These are phyloP conservation scores for Cyberlindnera suaveolens DNA, from an alignment of 805 yeast species.

Conservation along the genomic window DNA sequence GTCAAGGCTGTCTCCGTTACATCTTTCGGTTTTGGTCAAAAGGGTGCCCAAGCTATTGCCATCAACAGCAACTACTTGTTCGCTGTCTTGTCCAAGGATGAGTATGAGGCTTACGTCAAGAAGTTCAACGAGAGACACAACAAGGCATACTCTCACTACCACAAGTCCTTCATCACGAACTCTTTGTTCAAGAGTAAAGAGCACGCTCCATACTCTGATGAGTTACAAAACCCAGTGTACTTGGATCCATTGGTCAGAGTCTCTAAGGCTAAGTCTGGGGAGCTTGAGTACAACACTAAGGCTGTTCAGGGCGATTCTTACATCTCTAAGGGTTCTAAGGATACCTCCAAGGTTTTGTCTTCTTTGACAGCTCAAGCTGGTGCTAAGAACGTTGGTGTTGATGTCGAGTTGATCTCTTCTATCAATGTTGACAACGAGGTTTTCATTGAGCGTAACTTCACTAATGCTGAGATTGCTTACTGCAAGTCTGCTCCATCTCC, in stretches of 20 bases:
- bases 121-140: constrained; percentile 80
- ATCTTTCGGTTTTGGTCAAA: constrained; percentile 98
- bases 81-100: constrained; percentile 67
- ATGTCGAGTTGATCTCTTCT: constrained; percentile 82
- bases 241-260: constrained; percentile 86
- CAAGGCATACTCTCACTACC: constrained; percentile 90
- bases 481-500: constrained; percentile 70
- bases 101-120: constrained; percentile 63
- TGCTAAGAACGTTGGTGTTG: constrained; percentile 83
- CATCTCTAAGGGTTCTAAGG: constrained; percentile 41
- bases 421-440: constrained; percentile 86
- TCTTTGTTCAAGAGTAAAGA: constrained; percentile 90
- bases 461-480: constrained; percentile 71
- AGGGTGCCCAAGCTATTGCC: constrained; percentile 94
- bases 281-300: constrained; percentile 43
- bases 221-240: constrained; percentile 84
- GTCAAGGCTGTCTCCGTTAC: constrained; percentile 95
- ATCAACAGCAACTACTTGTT: constrained; percentile 91
- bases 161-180: constrained; percentile 87
- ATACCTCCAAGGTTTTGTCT: constrained; percentile 60
- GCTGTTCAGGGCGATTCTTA: constrained; percentile 42
- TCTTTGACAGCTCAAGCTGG: constrained; percentile 38
- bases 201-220: constrained; percentile 86
- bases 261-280: constrained; percentile 30
- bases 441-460: constrained; percentile 88